Evolutionary conservation across 345 rosid species (phyloP), one percentile per base, ranked within the genome.

Genomic region (Gossypium australe): DNA sequence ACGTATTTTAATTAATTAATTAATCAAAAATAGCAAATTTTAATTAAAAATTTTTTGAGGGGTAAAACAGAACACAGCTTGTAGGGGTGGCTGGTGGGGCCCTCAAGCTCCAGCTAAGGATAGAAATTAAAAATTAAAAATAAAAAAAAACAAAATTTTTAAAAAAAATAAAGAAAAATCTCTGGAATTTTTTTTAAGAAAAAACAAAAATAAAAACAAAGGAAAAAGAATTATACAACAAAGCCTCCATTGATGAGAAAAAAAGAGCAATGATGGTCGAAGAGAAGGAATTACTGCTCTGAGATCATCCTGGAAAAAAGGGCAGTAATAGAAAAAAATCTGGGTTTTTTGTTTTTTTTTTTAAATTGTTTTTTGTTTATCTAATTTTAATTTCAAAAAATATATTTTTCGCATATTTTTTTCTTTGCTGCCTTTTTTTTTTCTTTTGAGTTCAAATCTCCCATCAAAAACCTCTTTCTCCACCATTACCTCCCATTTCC

Each of bases 241-340:
- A 53, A 53, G 11, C 63, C 52, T 25, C 27, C 47, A 77, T 51
- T 17, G 72, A 51, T 27, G 59, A 49, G 59, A 69, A 38, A 49
- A 22, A 76, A 79, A 82, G 83, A 84, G 77, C 75, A 71, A 82
- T 25, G 89, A 79, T 86, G 90, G 89, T 85, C 89, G 88, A 84
- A 83, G 92, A 84, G 87, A 85, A 72, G 84, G 84, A 79, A 82
- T 43, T 59, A 57, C 38, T 56, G 66, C 90, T 89, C 92, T 88
- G 87, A 89, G 87, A 86, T 90, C 93, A 89, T 89, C 89, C 80
- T 71, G 80, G 74, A 29, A 71, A 80, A 70, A 71, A 71, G 63
- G 75, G 75, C 67, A 60, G 58, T 63, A 68, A 68, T 20, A 9
- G 90, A 78, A 84, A 61, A 62, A 85, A 68, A 72, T 0, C 12